Evolutionary conservation across 2,329 filamentous ascomycete species (phyloP).

Genomic region (Trichoderma hamatum): DNA sequence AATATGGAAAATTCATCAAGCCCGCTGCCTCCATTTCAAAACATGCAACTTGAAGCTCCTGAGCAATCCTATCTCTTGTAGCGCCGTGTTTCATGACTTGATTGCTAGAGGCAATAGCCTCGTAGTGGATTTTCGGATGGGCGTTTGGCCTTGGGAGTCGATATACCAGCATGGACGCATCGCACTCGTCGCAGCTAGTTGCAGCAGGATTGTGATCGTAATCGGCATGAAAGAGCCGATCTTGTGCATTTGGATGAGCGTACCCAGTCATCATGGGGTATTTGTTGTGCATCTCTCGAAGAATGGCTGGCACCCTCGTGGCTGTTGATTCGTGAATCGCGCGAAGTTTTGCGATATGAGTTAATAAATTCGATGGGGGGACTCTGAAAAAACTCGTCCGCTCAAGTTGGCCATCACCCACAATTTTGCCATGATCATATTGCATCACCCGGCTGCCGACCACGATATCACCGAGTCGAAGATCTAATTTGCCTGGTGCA

Average conservation of each 20-base stretch:
- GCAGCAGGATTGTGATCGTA: slow-evolving; percentile 1
- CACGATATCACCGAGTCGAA: slow-evolving; percentile 33
- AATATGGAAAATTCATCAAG: slow-evolving; percentile 7
- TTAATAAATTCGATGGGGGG: background rate
- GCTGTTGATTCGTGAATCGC: background rate
- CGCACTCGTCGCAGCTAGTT: background rate
- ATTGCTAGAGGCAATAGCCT: slow-evolving; percentile 19
- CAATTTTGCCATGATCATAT: slow-evolving; percentile 26
- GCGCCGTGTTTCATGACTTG: slow-evolving; percentile 19
- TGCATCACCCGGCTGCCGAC: slow-evolving; percentile 27
- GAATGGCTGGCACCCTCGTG: background rate
- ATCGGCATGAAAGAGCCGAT: background rate
- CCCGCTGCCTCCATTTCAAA: slow-evolving; percentile 27
- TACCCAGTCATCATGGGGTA: background rate
- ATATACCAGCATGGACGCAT: background rate
- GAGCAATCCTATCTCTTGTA: background rate
- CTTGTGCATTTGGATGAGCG: background rate
- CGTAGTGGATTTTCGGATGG: slow-evolving; percentile 17
- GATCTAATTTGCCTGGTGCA: slow-evolving; percentile 26
- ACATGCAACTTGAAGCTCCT: slow-evolving; percentile 2
- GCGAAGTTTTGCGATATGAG: background rate
- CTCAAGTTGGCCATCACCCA: background rate
- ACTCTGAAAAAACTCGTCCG: background rate
- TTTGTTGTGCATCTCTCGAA: background rate
- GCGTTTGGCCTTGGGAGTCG: background rate